A percentile compares a stretch with the other conserved stretches of the same genome.
Evolutionary conservation across 257 asterid species (phyloP).

Genomic region (Salvia hispanica): DNA sequence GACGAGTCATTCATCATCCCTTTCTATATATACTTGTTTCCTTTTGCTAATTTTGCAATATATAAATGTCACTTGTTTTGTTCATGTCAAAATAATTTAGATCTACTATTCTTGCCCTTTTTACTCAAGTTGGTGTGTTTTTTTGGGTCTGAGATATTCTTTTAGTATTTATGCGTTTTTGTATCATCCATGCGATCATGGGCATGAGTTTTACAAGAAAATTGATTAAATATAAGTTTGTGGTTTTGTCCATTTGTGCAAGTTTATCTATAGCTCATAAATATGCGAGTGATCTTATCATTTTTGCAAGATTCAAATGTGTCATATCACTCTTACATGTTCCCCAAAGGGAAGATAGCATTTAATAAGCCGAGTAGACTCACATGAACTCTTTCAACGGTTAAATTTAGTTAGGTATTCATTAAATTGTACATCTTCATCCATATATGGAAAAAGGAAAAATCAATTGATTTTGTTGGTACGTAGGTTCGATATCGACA

Average conservation of each 20-base stretch:
- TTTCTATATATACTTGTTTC: neutral
- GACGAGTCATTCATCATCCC: constrained; percentile 12
- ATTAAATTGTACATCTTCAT: constrained; percentile 35
- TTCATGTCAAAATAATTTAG: neutral
- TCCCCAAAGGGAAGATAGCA: constrained; percentile 55
- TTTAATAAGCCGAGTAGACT: constrained; percentile 47
- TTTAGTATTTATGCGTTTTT: no score
- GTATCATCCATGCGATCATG: no score
- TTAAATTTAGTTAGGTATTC: constrained; percentile 44
- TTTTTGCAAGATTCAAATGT: constrained; percentile 37
- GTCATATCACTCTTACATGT: constrained; percentile 54
- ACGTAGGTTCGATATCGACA: constrained; percentile 18
- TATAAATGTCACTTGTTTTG: neutral
- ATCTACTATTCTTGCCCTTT: neutral
- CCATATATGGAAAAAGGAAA: constrained; percentile 29
- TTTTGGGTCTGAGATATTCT: neutral
- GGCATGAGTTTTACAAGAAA: no score
- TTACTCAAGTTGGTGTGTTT: neutral
- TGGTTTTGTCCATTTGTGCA: neutral
- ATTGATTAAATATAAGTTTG: neutral
- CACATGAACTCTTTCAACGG: constrained; percentile 44
- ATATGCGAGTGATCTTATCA: constrained; percentile 37
- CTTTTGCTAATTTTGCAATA: neutral
- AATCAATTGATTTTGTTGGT: constrained; percentile 33
- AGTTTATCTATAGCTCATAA: constrained; percentile 29